A percentile compares a stretch with the other conserved stretches of the same genome.
phyloP scores from a whole-genome alignment of 2,329 filamentous ascomycete genomes.

The Colletotrichum falcatum region DNA sequence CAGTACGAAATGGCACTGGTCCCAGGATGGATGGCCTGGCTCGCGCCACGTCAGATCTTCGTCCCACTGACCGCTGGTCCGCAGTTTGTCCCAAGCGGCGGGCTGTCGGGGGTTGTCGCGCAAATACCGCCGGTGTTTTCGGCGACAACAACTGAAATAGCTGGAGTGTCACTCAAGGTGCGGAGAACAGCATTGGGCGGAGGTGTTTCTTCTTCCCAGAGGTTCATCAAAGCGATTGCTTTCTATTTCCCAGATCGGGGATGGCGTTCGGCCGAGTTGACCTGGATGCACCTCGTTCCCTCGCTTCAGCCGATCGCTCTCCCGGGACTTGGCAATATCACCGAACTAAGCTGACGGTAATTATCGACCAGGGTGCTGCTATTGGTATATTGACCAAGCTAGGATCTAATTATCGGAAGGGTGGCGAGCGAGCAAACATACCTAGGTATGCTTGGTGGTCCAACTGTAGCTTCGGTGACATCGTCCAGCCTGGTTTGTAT shows the following conservation, averaged over 20 bases:
- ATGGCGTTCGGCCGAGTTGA: background rate
- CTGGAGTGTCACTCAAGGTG: no score
- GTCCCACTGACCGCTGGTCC: background rate
- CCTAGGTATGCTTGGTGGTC: background rate
- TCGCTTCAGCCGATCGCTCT: constrained; percentile 22
- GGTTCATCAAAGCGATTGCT: constrained; percentile 16
- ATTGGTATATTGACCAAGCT: background rate
- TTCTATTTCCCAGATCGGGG: background rate
- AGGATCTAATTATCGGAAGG: constrained; percentile 4
- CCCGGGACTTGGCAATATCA: constrained; percentile 1
- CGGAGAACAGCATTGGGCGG: background rate
- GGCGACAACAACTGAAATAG: background rate
- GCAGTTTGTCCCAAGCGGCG: background rate
- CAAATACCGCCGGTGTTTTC: background rate
- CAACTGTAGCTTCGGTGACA: background rate
- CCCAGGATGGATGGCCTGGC: background rate
- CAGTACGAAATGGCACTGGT: background rate
- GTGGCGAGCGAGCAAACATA: constrained; percentile 6
- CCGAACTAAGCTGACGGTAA: background rate
- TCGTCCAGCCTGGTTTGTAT: background rate
- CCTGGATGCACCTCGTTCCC: background rate
- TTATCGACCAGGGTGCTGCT: constrained; percentile 1
- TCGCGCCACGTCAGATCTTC: constrained; percentile 27
- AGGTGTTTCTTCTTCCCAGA: background rate
- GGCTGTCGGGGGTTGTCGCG: background rate